Percentiles rank a stretch among this genome's conserved stretches.
phyloP scores from a whole-genome alignment of 768 basidiomycete species.

The Mycena polygramma region DNA sequence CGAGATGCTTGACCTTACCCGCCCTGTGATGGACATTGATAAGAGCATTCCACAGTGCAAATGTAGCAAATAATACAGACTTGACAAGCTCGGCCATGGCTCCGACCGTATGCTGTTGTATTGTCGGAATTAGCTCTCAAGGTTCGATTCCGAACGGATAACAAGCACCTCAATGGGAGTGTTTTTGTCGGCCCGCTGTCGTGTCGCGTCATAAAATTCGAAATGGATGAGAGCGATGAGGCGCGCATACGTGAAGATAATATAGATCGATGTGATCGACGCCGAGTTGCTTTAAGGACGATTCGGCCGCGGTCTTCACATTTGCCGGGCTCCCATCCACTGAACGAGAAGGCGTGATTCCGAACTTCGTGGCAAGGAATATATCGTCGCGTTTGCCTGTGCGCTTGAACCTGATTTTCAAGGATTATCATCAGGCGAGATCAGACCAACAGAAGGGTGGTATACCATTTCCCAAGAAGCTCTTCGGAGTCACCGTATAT shows the following conservation, averaged over 20 bases:
- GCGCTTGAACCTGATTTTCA: not conserved
- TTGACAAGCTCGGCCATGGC: constrained; percentile 1
- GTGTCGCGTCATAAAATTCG: not conserved
- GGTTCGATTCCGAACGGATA: not conserved
- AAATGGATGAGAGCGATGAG: not conserved
- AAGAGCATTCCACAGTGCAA: not conserved
- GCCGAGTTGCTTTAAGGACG: not conserved
- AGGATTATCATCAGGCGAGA: not conserved
- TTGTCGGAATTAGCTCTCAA: not conserved
- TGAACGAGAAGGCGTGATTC: not conserved
- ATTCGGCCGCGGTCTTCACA: not conserved
- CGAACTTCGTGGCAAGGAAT: not conserved
- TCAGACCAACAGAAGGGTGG: not conserved
- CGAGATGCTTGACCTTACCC: constrained; percentile 63
- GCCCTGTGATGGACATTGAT: constrained; percentile 32
- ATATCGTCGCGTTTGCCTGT: not conserved
- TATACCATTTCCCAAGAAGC: not conserved
- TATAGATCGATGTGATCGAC: not conserved
- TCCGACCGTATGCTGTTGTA: not conserved
- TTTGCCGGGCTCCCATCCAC: not conserved
- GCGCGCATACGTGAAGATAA: not conserved
- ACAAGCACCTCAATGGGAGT: not conserved
- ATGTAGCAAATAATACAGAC: not conserved
- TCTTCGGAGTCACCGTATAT: not conserved
- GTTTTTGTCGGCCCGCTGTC: not conserved